Evolutionary conservation across 2,329 filamentous ascomycete genomes (phyloP), one percentile per base, ranked within the genome.

Genomic region (Ascochyta fabae): DNA sequence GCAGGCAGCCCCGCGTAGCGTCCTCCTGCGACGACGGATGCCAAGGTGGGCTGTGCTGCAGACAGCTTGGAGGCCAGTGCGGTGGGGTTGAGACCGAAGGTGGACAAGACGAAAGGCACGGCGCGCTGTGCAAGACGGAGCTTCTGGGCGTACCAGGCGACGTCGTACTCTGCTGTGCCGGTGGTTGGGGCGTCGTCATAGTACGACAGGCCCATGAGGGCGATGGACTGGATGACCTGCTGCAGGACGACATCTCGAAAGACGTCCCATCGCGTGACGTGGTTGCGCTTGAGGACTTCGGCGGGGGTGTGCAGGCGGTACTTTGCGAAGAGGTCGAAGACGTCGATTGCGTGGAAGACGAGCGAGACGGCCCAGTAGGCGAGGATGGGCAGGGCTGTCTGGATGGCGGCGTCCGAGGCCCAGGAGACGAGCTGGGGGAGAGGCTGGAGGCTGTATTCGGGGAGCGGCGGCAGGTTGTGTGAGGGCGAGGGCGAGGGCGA

Each of bases 271-370:
- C 92, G 86, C 42, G 90, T 86, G 48, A 92, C 94, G 70, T 91
- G 91, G 77, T 97, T 97, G 67, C 93, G 86, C 76, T 91, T 91
- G 33, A 88, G 75, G 60, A 98, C 89, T 77, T 98, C 94, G 48
- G 92, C 92, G 13, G 95, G 95, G 0, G 95, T 98, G 78, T 99
- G 95, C 38, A 99, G 83, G 60, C 95, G 89, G 78, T 98, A 97
- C 69, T 96, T 86, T 16, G 93, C 88, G 75, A 94, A 96, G 34
- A 94, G 80, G 75, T 97, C 91, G 78, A 88, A 88, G 55, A 87
- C 81, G 78, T 99, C 95, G 70, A 98, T 87, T 65, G 88, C 72
- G 80, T 98, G 94, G 80, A 96, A 99, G 73, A 94, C 79, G 74
- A 91, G 78, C 19, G 94, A 98, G 29, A 96, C 79, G 22, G 80